Evolutionary conservation across 2,329 filamentous ascomycete species (phyloP), one percentile per base, ranked within the genome.

Genomic region (Xenoacremonium recifei): DNA sequence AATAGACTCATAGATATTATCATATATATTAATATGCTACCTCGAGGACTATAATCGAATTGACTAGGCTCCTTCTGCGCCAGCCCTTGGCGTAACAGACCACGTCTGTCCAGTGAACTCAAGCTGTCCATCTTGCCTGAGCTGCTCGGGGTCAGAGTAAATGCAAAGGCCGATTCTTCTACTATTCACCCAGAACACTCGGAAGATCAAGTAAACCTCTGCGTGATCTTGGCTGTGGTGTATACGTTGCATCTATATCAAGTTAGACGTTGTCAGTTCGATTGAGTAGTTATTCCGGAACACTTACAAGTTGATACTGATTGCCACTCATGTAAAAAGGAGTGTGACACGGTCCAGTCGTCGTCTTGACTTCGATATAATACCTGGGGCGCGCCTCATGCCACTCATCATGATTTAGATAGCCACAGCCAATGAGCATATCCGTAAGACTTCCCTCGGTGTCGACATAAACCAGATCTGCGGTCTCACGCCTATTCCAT

Each of bases 281-380:
- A n/a, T n/a, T n/a, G 15, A 21, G 3, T 10, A 35, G 11, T 4
- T n/a, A 37, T 34, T 6, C 21, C 17, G 21, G n/a, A 31, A 13
- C 7, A 59, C 64, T 54, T 51, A 72, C 69, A 45, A 62, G 55
- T 20, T 55, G 42, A 39, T 68, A 72, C 50, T 76, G 72, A 2
- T 52, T 51, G 20, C 64, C 60, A 49, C 70, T 75, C 60, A 75
- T 68, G 39, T 57, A 76, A 39, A 77, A 75, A 0, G 66, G 60
- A 3, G 61, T 66, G 11, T 59, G 49, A 27, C 61, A 67, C 0
- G 47, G 36, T 2, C 55, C 54, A 1, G 65, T 69, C 0, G 74
- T 76, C 2, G 71, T 67, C 51, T 77, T 77, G 18, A 77, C 74
- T 44, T 78, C 74, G 4, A 78, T 64, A 21, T 63, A 72, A 48